Evolutionary conservation across 495 filamentous ascomycete genomes (phyloP), one percentile per base, ranked within the genome.

Genomic region (Podospora appendiculata): DNA sequence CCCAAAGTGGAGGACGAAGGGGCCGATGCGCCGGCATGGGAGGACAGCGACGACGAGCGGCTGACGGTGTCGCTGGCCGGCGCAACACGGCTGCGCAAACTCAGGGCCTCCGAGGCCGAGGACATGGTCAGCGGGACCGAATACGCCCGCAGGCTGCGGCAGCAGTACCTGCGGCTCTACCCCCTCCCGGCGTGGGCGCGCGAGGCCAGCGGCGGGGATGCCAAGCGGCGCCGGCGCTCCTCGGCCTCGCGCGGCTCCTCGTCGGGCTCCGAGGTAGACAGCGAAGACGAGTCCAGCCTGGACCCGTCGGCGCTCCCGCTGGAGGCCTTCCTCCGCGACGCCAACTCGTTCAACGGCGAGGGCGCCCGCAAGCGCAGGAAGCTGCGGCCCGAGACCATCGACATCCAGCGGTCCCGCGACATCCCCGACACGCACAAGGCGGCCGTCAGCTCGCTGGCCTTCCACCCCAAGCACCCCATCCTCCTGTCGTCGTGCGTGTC

Each of bases 1-100:
- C 34, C n/a, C 12, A 14, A 16, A 50, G 41, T 17, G 14, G 61
- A 64, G 2, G 64, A 70, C 10, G 66, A 66, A 1, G 59, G 65
- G 1, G 66, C 61, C 18, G 67, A 76, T 38, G 50, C 52, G 50
- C 70, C 87, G 10, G 85, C 88, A 12, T 98, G 93, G 93, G 81
- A 89, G 57, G 93, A 98, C 70, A 96, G 90, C 68, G 93, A 97
- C 58, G 93, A 98, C 59, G 93, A 98, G 62, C 80, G 85, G 39
- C 71, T 96, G 47, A 79, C 80, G 16, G 75, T 98, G 44, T 96
- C 91, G 4, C 78, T 98, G 11, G 86, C 86, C 9, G 76, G 82
- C 40, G 80, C 84, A 41, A 76, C 78, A 16, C 79, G 84, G 44
- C 69, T 95, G 60, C 78, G 92, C 44, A 97, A 96, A 65, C 73